These are phyloP conservation scores for Pinus tabuliformis DNA, from an alignment of 75 land plant genomes.

Conservation along the genomic window DNA sequence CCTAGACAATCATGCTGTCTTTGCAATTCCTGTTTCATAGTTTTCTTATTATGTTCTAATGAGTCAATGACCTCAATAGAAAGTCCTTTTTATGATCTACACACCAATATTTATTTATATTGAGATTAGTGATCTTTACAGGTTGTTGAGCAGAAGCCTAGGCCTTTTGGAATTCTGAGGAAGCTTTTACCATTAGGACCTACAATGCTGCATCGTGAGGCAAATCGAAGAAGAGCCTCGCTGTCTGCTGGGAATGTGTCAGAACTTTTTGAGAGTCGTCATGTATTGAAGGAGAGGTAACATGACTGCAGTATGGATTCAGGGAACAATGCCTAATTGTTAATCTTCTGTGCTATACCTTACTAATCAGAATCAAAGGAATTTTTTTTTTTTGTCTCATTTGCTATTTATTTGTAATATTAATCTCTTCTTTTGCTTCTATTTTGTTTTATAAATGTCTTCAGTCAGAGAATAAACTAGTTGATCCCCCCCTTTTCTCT, in stretches of 20 bases:
- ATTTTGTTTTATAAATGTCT: neutral
- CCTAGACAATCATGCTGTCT: conserved; percentile 16
- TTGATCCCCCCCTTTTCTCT: neutral
- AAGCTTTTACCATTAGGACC: conserved; percentile 82
- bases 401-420: neutral
- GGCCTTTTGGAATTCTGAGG: conserved; percentile 61
- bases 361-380: neutral
- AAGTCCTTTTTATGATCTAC: neutral
- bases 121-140: conserved; percentile 8
- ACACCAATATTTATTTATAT: neutral
- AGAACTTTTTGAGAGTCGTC: conserved; percentile 64
- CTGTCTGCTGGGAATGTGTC: conserved; percentile 76
- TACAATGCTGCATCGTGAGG: conserved; percentile 77
- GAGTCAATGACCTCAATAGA: neutral
- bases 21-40: neutral
- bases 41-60: neutral
- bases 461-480: neutral
- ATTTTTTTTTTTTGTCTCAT: neutral
- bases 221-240: conserved; percentile 92
- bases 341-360: neutral
- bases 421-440: neutral
- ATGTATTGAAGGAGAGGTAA: conserved; percentile 34
- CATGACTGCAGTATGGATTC: neutral
- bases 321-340: conserved; percentile 23
- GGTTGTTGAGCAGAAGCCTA: conserved; percentile 51